A percentile compares a stretch with the other conserved stretches of the same genome.
Conservation (phyloP, 345 rosid genomes). For the Populus euphratica region DNA sequence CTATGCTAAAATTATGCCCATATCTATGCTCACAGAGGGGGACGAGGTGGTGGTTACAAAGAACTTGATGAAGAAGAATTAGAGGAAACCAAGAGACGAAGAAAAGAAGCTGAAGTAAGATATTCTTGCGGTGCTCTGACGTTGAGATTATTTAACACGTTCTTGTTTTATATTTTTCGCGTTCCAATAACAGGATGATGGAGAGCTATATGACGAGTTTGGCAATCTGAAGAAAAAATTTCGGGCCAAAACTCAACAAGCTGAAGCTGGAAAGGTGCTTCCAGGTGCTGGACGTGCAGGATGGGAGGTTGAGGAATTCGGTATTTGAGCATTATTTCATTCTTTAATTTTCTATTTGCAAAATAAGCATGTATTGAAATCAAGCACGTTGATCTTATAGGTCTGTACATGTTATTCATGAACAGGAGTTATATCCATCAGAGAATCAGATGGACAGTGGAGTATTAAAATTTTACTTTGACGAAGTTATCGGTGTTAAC, state of each 20-base stretch:
- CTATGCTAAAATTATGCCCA: not conserved
- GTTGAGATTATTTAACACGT: conserved; percentile 9
- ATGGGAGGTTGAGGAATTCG: conserved; percentile 94
- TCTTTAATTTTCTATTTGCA: not conserved
- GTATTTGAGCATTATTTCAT: conserved; percentile 27
- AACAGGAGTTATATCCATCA: not conserved
- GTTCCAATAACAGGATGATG: conserved; percentile 69
- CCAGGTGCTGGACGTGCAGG: conserved; percentile 97
- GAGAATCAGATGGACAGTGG: not conserved
- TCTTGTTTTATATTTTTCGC: conserved; percentile 16
- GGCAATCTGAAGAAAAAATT: conserved; percentile 96
- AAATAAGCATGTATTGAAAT: not conserved
- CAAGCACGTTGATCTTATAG: not conserved
- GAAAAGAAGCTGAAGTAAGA: conserved; percentile 88
- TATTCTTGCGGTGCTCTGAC: conserved; percentile 5
- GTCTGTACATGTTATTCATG: not conserved
- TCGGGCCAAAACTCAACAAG: conserved; percentile 78
- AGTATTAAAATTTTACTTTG: not conserved
- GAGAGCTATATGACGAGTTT: conserved; percentile 96
- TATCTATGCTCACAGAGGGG: conserved; percentile 59
- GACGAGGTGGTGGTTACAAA: conserved; percentile 97
- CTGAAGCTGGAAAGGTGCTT: conserved; percentile 56
- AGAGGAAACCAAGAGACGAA: conserved; percentile 90
- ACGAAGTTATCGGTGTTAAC: not conserved
- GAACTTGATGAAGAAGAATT: conserved; percentile 98